A percentile compares a stretch with the other conserved stretches of the same genome.
Evolutionary conservation across 75 land plant genomes (phyloP).

Genomic region (Cryptomeria japonica): DNA sequence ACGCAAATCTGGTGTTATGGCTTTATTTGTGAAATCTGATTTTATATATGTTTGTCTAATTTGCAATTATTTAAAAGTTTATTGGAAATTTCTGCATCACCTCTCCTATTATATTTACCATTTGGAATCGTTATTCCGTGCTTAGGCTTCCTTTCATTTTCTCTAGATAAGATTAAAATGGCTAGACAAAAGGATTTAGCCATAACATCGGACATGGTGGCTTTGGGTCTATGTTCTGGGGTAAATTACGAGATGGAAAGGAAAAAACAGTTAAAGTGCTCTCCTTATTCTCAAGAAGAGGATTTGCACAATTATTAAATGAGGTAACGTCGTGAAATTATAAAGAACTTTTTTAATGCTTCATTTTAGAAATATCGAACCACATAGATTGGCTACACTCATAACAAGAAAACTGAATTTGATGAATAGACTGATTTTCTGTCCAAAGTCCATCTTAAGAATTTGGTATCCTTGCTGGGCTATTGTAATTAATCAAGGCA

Average conservation of each 20-base stretch:
- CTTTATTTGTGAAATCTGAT: no score
- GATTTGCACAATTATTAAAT: slow-evolving; percentile 46
- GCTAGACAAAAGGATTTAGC: slow-evolving; percentile 47
- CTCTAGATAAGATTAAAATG: slow-evolving; percentile 35
- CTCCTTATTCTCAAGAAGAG: slow-evolving; percentile 35
- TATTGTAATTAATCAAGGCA: slow-evolving; percentile 39
- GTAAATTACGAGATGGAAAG: slow-evolving; percentile 27
- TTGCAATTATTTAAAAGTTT: no score
- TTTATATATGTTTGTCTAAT: no score
- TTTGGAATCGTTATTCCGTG: no score
- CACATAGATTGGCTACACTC: no score
- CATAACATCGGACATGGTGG: slow-evolving; percentile 50
- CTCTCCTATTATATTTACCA: no score
- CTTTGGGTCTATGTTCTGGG: slow-evolving; percentile 49
- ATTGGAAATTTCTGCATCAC: no score
- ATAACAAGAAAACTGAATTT: not conserved
- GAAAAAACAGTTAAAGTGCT: slow-evolving; percentile 44
- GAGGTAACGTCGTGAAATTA: no score
- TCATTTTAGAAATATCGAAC: slow-evolving; percentile 4
- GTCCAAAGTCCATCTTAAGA: slow-evolving; percentile 20
- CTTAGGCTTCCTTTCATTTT: slow-evolving; percentile 11
- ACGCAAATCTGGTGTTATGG: no score
- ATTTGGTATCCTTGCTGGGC: slow-evolving; percentile 49
- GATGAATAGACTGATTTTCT: slow-evolving; percentile 12
- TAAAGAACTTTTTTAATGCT: no score